Evolutionary conservation across 2,329 filamentous ascomycete genomes (phyloP).

Genomic region (Epichloe sylvatica): DNA sequence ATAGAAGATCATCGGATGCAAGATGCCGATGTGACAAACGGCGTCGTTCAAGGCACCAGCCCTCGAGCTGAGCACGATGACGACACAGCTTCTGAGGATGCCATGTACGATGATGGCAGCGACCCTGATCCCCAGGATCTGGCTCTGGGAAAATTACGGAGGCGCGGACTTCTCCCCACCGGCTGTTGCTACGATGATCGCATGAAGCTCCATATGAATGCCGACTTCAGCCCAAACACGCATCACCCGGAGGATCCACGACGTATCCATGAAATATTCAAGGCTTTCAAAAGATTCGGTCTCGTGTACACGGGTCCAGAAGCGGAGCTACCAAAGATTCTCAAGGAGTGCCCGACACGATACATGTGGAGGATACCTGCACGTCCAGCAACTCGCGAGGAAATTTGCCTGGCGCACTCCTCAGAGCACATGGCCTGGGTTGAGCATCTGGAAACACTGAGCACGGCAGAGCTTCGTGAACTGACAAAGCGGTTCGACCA

Average conservation of each 20-base stretch:
- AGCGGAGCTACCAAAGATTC: conserved; percentile 35
- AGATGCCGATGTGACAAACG: conserved; percentile 22
- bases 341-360: conserved; percentile 39
- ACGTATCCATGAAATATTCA: conserved; percentile 85
- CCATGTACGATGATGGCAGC: conserved; percentile 21
- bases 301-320: conserved; percentile 54
- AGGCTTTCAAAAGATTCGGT: conserved; percentile 68
- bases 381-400: conserved; percentile 60
- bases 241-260: conserved; percentile 91
- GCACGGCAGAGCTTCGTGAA: conserved; percentile 51
- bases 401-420: conserved; percentile 70
- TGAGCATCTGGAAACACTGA: conserved; percentile 36
- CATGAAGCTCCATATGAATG: conserved; percentile 91
- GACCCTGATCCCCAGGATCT: conserved; percentile 24
- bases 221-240: conserved; percentile 56
- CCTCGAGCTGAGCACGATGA: conserved; percentile 15
- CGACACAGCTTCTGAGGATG: conserved; percentile 20
- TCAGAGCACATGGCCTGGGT: conserved; percentile 71
- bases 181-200: conserved; percentile 82
- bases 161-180: conserved; percentile 46
- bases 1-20: conserved; percentile 30
- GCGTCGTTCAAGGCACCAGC: conserved; percentile 8
- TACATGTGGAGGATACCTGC: conserved; percentile 68
- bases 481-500: conserved; percentile 49
- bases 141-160: conserved; percentile 24